Conservation (phyloP, 768 basidiomycete species). For the Lactifluus piperatus region DNA sequence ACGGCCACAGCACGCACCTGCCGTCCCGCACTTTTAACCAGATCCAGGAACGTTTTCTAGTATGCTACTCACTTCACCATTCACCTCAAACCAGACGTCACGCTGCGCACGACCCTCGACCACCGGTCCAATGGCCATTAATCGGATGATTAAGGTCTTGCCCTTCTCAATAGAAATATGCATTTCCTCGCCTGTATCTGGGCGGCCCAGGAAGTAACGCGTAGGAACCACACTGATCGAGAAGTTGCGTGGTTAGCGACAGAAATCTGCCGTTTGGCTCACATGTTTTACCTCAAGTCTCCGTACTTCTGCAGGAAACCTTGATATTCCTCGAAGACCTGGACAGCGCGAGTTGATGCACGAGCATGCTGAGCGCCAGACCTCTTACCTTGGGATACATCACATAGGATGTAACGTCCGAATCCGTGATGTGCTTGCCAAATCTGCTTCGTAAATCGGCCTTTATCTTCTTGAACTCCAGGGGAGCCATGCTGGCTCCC, state of each 20-base stretch:
- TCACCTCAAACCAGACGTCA: slow-evolving; percentile 98
- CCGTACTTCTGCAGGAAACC: slow-evolving; percentile 94
- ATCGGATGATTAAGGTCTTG: slow-evolving; percentile 91
- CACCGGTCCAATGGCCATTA: slow-evolving; percentile 92
- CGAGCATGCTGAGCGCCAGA: not conserved
- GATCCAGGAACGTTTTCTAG: not conserved
- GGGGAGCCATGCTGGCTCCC: slow-evolving; percentile 74
- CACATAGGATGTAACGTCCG: slow-evolving; percentile 89
- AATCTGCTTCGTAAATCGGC: slow-evolving; percentile 87
- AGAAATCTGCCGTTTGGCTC: slow-evolving; percentile 11
- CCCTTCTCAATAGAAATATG: slow-evolving; percentile 93
- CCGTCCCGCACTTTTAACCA: slow-evolving; percentile 9
- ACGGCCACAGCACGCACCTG: slow-evolving; percentile 92
- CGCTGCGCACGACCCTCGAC: slow-evolving; percentile 87
- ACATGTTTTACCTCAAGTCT: slow-evolving; percentile 65
- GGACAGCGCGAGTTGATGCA: not conserved
- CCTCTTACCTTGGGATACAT: slow-evolving; percentile 90
- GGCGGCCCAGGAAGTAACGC: slow-evolving; percentile 92
- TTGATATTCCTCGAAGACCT: slow-evolving; percentile 98
- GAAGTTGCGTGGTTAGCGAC: slow-evolving; percentile 3
- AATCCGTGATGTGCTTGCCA: slow-evolving; percentile 89
- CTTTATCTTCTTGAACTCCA: slow-evolving; percentile 97
- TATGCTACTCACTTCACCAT: slow-evolving; percentile 65
- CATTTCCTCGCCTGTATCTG: slow-evolving; percentile 91
- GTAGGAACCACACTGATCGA: slow-evolving; percentile 81